These are phyloP conservation scores for Colletotrichum lindemuthianum DNA, from an alignment of 2,329 filamentous ascomycete genomes.

Conservation along the genomic window DNA sequence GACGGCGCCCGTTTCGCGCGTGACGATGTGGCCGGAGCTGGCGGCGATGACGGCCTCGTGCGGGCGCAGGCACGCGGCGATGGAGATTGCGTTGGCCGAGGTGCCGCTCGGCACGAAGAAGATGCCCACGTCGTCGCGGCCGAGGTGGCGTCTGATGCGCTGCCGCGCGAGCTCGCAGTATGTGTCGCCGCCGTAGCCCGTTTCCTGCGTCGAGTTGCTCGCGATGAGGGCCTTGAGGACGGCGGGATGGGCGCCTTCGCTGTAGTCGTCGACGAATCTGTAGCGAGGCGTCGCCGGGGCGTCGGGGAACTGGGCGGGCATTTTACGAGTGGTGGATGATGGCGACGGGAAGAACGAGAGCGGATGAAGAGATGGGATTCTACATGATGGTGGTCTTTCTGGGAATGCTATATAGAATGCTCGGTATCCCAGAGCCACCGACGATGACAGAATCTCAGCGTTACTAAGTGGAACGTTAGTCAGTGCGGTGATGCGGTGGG, in stretches of 20 bases:
- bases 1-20: constrained; percentile 60
- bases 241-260: constrained; percentile 61
- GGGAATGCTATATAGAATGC: constrained; percentile 15
- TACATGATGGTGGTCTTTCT: neutral
- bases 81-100: constrained; percentile 62
- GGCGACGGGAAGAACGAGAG: neutral
- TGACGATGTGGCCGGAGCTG: constrained; percentile 59
- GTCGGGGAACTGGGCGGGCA: constrained; percentile 20
- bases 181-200: constrained; percentile 58
- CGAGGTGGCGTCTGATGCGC: constrained; percentile 44
- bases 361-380: neutral
- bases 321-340: neutral
- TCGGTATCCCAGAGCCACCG: neutral
- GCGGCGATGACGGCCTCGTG: constrained; percentile 63
- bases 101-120: constrained; percentile 64
- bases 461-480: constrained; percentile 34
- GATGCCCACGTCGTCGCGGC: constrained; percentile 54
- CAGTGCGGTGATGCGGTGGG: constrained; percentile 27
- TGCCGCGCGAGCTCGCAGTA: constrained; percentile 54
- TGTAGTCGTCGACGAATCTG: constrained; percentile 62
- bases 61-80: constrained; percentile 59
- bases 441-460: constrained; percentile 23
- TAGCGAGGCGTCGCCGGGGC: constrained; percentile 41
- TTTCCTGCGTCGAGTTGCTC: constrained; percentile 56
- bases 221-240: constrained; percentile 56